A percentile compares a stretch with the other conserved stretches of the same genome.
Evolutionary conservation across 345 rosid genomes (phyloP).

Genomic region (Hibiscus tridactylites): DNA sequence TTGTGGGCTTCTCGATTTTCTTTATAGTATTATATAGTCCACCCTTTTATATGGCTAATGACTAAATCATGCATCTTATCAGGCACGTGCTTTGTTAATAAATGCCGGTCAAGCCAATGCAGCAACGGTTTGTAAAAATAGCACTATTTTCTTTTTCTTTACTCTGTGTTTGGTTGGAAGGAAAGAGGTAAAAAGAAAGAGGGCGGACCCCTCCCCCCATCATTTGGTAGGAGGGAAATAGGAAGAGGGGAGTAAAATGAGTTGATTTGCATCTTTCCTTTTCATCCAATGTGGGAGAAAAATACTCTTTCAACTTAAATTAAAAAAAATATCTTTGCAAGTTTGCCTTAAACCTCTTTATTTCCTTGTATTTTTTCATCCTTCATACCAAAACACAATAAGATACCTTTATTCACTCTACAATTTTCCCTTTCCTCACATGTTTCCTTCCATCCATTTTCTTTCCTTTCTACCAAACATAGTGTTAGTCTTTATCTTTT

Average conservation of each 20-base stretch:
- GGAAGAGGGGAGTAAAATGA: not conserved
- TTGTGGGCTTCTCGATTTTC: not conserved
- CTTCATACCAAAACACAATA: no score
- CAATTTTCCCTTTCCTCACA: not conserved
- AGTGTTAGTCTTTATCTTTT: not conserved
- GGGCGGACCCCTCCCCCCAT: not conserved
- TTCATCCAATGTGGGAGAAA: not conserved
- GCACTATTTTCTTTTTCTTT: constrained; percentile 7
- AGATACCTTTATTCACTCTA: no score
- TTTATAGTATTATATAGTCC: constrained; percentile 1
- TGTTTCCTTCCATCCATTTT: not conserved
- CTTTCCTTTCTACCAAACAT: not conserved
- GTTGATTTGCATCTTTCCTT: not conserved
- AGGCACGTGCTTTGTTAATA: constrained; percentile 92
- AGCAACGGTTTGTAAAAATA: constrained; percentile 53
- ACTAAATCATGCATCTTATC: constrained; percentile 13
- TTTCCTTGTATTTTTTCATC: no score
- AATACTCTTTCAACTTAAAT: not conserved
- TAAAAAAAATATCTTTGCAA: not conserved
- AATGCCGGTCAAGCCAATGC: constrained; percentile 99
- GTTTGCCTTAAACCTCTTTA: no score
- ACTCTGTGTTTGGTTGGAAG: not conserved
- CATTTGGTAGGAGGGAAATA: not conserved
- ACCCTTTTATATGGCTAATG: not conserved
- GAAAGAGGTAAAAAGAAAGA: not conserved